Conservation (phyloP, 495 filamentous ascomycete genomes). For the Chaetomidium leptoderma region DNA sequence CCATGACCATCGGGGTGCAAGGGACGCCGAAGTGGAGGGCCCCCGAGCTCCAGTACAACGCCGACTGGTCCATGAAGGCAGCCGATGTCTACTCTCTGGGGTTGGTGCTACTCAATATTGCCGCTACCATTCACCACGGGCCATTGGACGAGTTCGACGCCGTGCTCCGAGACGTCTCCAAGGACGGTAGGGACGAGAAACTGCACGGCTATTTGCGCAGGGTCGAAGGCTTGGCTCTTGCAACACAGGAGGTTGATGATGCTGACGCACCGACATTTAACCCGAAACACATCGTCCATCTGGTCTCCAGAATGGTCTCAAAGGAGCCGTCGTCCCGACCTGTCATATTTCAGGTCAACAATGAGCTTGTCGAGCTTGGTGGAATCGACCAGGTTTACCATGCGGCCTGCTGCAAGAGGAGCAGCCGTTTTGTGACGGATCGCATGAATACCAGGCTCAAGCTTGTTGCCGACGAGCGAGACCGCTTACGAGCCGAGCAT, state of each 20-base stretch:
- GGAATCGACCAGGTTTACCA: constrained; percentile 45
- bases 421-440: constrained; percentile 30
- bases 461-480: constrained; percentile 25
- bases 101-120: constrained; percentile 33
- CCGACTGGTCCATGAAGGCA: constrained; percentile 37
- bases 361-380: constrained; percentile 35
- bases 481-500: constrained; percentile 26
- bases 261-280: constrained; percentile 31
- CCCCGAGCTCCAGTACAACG: constrained; percentile 31
- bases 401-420: constrained; percentile 37
- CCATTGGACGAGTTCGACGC: constrained; percentile 36
- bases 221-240: constrained; percentile 27
- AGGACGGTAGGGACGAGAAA: constrained; percentile 25
- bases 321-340: constrained; percentile 27
- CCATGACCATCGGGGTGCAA: constrained; percentile 31
- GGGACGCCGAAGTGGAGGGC: constrained; percentile 39
- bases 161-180: constrained; percentile 28
- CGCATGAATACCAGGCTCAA: constrained; percentile 28
- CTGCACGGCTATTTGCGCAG: constrained; percentile 25
- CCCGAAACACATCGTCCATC: constrained; percentile 32
- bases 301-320: constrained; percentile 36
- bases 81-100: constrained; percentile 40
- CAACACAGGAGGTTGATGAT: constrained; percentile 32
- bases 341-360: constrained; percentile 30
- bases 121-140: constrained; percentile 31